Conservation (phyloP, 192 early-diverging fungal genomes). For the Podila horticola region DNA sequence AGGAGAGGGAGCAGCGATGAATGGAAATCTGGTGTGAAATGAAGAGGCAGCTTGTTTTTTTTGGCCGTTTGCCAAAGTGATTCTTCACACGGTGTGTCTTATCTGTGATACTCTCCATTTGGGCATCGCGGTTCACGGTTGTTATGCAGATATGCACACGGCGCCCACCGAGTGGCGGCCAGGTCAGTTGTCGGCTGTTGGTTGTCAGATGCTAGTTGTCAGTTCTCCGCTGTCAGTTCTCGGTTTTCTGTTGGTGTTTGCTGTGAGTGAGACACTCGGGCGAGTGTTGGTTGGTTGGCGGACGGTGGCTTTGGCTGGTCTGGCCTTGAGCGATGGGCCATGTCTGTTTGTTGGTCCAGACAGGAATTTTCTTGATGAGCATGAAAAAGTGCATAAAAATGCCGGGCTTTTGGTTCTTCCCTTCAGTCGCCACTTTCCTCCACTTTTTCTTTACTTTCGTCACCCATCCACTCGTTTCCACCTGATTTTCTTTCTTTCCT, state of each 20-base stretch:
- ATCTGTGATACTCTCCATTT: too few species aligned
- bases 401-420: too few species aligned
- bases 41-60: neutral
- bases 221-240: too few species aligned
- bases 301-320: neutral
- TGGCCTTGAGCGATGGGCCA: neutral
- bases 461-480: neutral
- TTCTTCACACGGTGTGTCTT: too few species aligned
- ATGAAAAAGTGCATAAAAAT: too few species aligned
- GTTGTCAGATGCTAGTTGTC: too few species aligned
- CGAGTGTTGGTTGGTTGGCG: neutral
- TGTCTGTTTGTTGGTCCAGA: too few species aligned
- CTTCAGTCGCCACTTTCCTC: too few species aligned
- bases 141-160: too few species aligned
- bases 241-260: neutral
- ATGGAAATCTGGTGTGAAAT: neutral
- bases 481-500: neutral
- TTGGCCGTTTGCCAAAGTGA: too few species aligned
- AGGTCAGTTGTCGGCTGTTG: neutral
- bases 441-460: neutral
- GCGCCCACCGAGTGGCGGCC: neutral
- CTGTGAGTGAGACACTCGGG: neutral
- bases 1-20: neutral
- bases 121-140: too few species aligned
- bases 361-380: too few species aligned